Evolutionary conservation across 768 basidiomycete genomes (phyloP).

Genomic region (Baorangia bicolor): DNA sequence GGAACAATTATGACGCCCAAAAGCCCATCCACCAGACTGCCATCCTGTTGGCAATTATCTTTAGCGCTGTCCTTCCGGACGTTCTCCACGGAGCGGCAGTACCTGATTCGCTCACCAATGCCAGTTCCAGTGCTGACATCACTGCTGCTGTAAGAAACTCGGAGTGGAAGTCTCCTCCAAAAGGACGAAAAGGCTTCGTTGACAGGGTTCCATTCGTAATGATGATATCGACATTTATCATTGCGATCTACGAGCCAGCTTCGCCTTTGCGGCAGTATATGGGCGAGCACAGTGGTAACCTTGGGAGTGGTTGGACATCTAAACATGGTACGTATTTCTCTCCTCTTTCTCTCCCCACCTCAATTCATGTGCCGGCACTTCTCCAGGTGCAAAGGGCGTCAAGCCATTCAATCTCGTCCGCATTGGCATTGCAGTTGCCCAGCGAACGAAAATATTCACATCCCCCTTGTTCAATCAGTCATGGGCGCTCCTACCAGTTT

Average conservation of each 20-base stretch:
- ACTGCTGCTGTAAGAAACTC: not conserved
- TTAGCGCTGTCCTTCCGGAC: not conserved
- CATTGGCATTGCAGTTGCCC: not conserved
- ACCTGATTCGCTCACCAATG: not conserved
- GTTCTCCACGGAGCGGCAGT: not conserved
- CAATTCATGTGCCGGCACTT: not conserved
- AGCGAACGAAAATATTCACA: not conserved
- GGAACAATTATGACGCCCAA: not conserved
- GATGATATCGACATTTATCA: not conserved
- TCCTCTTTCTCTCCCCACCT: no score
- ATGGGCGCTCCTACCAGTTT: not conserved
- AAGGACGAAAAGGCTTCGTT: not conserved
- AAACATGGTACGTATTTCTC: not conserved
- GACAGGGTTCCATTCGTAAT: not conserved
- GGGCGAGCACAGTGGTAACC: not conserved
- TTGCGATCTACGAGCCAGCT: not conserved
- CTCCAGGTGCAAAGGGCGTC: not conserved
- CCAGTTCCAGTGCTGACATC: no score
- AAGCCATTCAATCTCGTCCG: conserved; percentile 1
- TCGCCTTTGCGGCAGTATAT: not conserved
- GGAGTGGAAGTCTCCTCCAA: no score
- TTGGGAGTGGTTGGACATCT: not conserved
- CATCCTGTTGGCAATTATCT: not conserved
- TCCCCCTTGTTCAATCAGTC: not conserved
- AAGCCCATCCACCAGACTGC: not conserved